Percentiles rank a stretch among this genome's conserved stretches.
phyloP scores from a whole-genome alignment of 2,329 filamentous ascomycete genomes.

The Botryotinia convoluta region DNA sequence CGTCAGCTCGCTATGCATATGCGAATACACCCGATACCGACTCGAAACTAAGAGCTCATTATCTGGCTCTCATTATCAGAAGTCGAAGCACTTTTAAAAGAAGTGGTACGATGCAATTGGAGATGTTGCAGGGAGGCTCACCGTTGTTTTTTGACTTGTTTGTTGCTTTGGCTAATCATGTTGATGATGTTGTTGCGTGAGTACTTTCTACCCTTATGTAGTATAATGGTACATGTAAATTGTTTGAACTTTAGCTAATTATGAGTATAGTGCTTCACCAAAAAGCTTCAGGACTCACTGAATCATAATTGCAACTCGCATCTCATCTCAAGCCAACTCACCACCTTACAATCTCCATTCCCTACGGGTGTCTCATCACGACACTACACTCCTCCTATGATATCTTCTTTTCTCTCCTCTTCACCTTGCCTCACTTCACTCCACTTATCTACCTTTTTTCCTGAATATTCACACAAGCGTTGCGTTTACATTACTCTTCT shows the following conservation, averaged over 20 bases:
- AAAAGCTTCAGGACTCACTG: slow-evolving; percentile 34
- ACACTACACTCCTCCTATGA: not conserved
- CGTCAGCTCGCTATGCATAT: slow-evolving; percentile 87
- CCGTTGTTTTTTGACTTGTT: slow-evolving; percentile 91
- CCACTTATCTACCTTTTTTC: not conserved
- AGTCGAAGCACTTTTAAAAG: slow-evolving; percentile 86
- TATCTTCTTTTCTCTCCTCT: not conserved
- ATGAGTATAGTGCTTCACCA: slow-evolving; percentile 34
- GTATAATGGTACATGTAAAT: not conserved
- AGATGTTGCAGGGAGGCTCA: slow-evolving; percentile 83
- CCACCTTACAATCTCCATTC: not conserved
- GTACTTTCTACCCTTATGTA: slow-evolving; percentile 32
- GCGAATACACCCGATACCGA: slow-evolving; percentile 84
- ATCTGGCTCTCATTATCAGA: slow-evolving; percentile 87
- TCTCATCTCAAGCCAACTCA: slow-evolving; percentile 20
- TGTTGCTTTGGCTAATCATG: slow-evolving; percentile 88
- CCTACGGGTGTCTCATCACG: not conserved
- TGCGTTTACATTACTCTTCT: not conserved
- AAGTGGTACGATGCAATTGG: slow-evolving; percentile 91
- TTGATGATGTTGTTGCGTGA: slow-evolving; percentile 65
- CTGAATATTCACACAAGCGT: not conserved
- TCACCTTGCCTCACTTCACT: not conserved
- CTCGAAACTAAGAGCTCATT: slow-evolving; percentile 87
- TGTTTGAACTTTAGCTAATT: not conserved
- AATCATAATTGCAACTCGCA: not conserved